Evolutionary conservation across 768 basidiomycete genomes (phyloP), one percentile per base, ranked within the genome.

Genomic region (Russula dissimulans): DNA sequence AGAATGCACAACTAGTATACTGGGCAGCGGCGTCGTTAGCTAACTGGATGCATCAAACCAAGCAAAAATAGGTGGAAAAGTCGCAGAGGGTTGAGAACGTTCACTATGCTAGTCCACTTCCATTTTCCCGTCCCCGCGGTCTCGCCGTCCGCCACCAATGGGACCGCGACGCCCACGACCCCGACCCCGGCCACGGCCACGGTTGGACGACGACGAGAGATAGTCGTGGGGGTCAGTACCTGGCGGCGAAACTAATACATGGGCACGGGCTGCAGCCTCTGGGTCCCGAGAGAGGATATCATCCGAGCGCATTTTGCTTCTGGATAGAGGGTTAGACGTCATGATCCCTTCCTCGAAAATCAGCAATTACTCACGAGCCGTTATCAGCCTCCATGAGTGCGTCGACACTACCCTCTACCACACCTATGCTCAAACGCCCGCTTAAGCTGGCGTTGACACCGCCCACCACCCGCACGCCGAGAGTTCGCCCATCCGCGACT

Each of bases 261-360:
- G 63, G 7, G 65, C 65, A 46, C 65, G 65, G 6, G 62, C 63
- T 39, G 63, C 59, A 1, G 62, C 65, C 29, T 66, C 65, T 22
- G 65, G 53, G 42, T 66, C 63, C 8, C 59, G 56, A 22, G 59
- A 55, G 45, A 66, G 50, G 29, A 66, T 60, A 50, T 65, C 63
- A 31, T 66, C 65, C 10, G 65, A 66, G 29, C 65, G 65, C 59
- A 66, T 56, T 66, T 66, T 66, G 44, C 63, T 66, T 46, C 41
- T 44, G 11, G 43, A 42, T 31, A 11, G 39, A 22, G 3, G 3
- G 14, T 43, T 50, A 2, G 3, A 18, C 7, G 15, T 22, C 12
- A 31, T 45, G 32, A 34, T 6, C 32, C 18, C 8, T 43, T 18
- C 39, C 14, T 44, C 31, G 11, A 3, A 15, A 55, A 22, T 12